phyloP scores from a whole-genome alignment of 1,284 basidiomycete species.

The Trametes pubescens region DNA sequence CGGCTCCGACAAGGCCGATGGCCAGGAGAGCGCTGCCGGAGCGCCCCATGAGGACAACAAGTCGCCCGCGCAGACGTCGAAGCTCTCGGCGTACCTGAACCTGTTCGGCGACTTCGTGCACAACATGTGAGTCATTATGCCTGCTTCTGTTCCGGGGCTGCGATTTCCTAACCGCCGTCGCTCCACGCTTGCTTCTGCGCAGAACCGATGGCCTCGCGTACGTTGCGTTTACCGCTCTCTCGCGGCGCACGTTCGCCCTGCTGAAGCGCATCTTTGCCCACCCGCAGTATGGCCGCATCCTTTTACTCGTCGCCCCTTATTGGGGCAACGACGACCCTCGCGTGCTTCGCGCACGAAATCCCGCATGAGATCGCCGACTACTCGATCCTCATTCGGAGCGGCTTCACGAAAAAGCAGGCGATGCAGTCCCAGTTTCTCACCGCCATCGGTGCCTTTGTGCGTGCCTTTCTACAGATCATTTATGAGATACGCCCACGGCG shows the following conservation, averaged over 20 bases:
- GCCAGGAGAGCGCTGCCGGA: constrained; percentile 32
- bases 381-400: constrained; percentile 87
- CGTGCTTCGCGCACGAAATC: constrained; percentile 92
- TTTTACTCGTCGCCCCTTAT: constrained; percentile 91
- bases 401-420: constrained; percentile 88
- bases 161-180: constrained; percentile 23
- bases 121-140: constrained; percentile 69
- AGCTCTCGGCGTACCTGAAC: constrained; percentile 89
- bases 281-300: constrained; percentile 82
- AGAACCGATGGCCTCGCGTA: constrained; percentile 89
- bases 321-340: constrained; percentile 89
- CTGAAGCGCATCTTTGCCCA: constrained; percentile 15
- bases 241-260: constrained; percentile 32
- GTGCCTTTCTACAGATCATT: constrained; percentile 41
- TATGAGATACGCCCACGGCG: constrained; percentile 8
- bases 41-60: constrained; percentile 42
- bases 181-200: constrained; percentile 21
- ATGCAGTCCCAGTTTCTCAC: constrained; percentile 93
- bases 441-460: constrained; percentile 87
- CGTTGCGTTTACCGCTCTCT: constrained; percentile 42
- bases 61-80: constrained; percentile 59
- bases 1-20: constrained; percentile 36
- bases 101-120: constrained; percentile 91
- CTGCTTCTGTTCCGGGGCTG: constrained; percentile 24
- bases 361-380: constrained; percentile 94